Evolutionary conservation across 2,329 filamentous ascomycete genomes (phyloP).

Genomic region (Ascochyta rabiei): DNA sequence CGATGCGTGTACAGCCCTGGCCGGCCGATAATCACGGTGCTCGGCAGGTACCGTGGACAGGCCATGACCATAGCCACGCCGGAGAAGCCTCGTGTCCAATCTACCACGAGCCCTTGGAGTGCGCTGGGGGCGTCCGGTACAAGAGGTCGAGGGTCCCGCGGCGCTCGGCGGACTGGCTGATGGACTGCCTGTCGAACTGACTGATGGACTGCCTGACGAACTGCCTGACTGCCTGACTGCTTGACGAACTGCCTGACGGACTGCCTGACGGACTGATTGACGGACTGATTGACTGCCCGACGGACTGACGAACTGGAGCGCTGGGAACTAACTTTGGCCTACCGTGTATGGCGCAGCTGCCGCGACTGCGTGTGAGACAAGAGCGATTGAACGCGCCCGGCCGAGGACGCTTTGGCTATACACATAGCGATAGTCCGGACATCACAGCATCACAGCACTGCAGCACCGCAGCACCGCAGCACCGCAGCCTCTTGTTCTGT

Average conservation of each 20-base stretch:
- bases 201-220: not conserved
- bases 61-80: slow-evolving; percentile 1
- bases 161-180: not conserved
- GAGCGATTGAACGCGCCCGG: slow-evolving; percentile 8
- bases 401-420: not conserved
- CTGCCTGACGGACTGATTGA: not conserved
- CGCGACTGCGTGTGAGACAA: slow-evolving; percentile 5
- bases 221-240: no score
- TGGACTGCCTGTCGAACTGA: not conserved
- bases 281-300: no score
- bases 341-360: slow-evolving; percentile 8
- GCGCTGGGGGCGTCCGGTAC: slow-evolving; percentile 4
- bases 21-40: not conserved
- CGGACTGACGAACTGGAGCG: no score
- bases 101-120: not conserved
- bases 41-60: slow-evolving; percentile 4
- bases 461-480: not conserved
- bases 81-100: slow-evolving; percentile 7
- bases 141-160: slow-evolving; percentile 9
- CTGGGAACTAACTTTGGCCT: not conserved
- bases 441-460: no score
- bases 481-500: no score
- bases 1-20: slow-evolving; percentile 4
- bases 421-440: no score
- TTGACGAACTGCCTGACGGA: not conserved